Evolutionary conservation across 2,329 filamentous ascomycete species (phyloP).

Genomic region (Phialemoniopsis sp.): DNA sequence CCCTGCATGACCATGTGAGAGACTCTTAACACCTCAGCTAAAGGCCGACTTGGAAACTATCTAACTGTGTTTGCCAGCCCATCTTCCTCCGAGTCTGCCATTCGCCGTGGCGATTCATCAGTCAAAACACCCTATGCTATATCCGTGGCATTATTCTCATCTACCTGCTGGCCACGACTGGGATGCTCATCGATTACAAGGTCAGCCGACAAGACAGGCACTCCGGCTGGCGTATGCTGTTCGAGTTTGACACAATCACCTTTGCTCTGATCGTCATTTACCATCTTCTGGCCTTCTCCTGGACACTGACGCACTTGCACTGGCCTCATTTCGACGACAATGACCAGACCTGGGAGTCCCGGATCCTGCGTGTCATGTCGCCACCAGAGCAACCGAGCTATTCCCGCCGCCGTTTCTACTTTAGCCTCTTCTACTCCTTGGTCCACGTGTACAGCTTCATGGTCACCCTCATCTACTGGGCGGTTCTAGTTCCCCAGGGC

Average conservation of each 20-base stretch:
- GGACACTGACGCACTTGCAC: conserved; percentile 49
- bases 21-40: background rate
- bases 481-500: conserved; percentile 27
- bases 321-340: conserved; percentile 34
- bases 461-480: conserved; percentile 48
- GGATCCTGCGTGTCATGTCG: conserved; percentile 34
- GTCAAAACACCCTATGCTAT: conserved; percentile 38
- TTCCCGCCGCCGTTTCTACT: conserved; percentile 38
- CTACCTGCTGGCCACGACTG: conserved; percentile 35
- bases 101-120: conserved; percentile 44
- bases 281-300: conserved; percentile 41
- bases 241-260: conserved; percentile 44
- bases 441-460: conserved; percentile 42
- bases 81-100: conserved; percentile 47
- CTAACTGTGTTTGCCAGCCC: conserved; percentile 28
- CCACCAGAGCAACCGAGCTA: conserved; percentile 35
- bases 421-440: conserved; percentile 45
- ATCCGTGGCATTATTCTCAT: conserved; percentile 36
- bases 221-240: conserved; percentile 35
- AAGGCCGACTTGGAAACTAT: conserved; percentile 6
- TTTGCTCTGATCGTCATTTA: conserved; percentile 38
- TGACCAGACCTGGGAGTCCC: conserved; percentile 28
- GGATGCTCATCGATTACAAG: conserved; percentile 41
- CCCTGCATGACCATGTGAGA: conserved; percentile 21
- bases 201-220: conserved; percentile 32